Base-by-base conservation (phyloP, 768 basidiomycete genomes). In the Termitomyces sp. region DNA sequence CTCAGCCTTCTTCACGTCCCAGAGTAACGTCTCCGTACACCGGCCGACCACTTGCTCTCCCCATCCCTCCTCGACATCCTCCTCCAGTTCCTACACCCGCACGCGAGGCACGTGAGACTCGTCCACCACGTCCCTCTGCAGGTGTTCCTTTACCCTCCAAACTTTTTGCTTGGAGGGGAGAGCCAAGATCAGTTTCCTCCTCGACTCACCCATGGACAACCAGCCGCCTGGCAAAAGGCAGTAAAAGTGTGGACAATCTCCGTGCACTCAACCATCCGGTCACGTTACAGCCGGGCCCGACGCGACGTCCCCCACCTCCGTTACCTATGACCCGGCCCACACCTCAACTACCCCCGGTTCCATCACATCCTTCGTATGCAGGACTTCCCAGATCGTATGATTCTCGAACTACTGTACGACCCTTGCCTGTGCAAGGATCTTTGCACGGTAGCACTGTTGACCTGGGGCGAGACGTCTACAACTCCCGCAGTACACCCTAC, bases 211-310 rank as follows among this genome's bases (percentile, higher is more conserved):
- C 65, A 39, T 72, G 69, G 59, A 61, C n/a, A n/a, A n/a, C n/a
- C n/a, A n/a, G 56, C 56, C 71, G 73, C 46, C 65, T 73, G 47
- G 58, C 69, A 46, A 75, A 74, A 58, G 71, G 67, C 48, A 69
- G 81, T n/a, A 85, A 84, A 70, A 88, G 85, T 63, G 82, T 86
- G 78, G 80, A 80, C 60, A 82, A 82, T 59, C 72, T 84, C 46
- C 74, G 77, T 45, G 72, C 69, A 33, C 70, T 67, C 18, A 60
- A 45, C 39, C 74, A 76, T 58, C 74, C 76, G 6, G 42, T 68
- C 10, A 74, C 58, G 40, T 61, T 77, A 22, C 71, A 71, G 63
- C 70, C 77, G 52, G 75, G 72, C 45, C 67, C 56, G 20, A 63
- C 53, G 18, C 72, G 75, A 32, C 69, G 71, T 20, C 64, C 64